Percentiles rank a stretch among this genome's conserved stretches.
Evolutionary conservation across 352 stramenopile species (phyloP).

Genomic region (Globisporangium megalacanthum): DNA sequence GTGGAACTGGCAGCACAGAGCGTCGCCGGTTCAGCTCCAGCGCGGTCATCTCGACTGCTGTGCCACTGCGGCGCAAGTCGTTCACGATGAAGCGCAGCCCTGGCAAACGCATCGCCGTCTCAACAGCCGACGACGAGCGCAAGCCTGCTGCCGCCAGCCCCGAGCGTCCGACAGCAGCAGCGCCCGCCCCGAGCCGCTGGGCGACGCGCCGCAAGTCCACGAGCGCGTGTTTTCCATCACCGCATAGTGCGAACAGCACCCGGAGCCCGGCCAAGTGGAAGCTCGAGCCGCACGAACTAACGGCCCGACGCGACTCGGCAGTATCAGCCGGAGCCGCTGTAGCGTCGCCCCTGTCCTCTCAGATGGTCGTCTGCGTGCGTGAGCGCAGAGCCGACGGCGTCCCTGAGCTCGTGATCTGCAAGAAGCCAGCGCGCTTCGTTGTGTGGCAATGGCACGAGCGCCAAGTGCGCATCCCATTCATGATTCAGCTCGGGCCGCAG

Average conservation of each 20-base stretch:
- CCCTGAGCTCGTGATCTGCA: conserved; percentile 58
- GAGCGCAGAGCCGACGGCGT: conserved; percentile 40
- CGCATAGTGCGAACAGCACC: conserved; percentile 1
- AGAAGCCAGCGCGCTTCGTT: conserved; percentile 37
- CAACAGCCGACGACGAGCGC: background rate
- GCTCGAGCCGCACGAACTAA: background rate
- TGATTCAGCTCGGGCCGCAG: conserved; percentile 56
- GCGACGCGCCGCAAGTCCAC: conserved; percentile 50
- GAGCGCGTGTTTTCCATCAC: conserved; percentile 24
- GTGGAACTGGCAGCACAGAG: background rate
- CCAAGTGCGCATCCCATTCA: conserved; percentile 39
- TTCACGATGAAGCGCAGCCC: conserved; percentile 67
- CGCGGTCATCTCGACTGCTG: conserved; percentile 26
- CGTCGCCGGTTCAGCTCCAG: conserved; percentile 27
- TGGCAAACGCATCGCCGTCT: conserved; percentile 24
- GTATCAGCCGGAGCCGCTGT: background rate
- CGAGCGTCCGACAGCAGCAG: background rate
- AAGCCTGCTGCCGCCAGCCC: background rate
- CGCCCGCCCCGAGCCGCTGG: conserved; percentile 14
- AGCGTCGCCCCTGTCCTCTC: conserved; percentile 23
- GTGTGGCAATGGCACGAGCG: conserved; percentile 67
- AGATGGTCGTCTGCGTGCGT: conserved; percentile 56
- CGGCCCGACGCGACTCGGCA: conserved; percentile 5
- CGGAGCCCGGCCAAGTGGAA: conserved; percentile 13
- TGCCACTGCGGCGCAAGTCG: conserved; percentile 51